Base-by-base conservation (phyloP, 2,329 filamentous ascomycete species). In the Zopfia rhizophila region DNA sequence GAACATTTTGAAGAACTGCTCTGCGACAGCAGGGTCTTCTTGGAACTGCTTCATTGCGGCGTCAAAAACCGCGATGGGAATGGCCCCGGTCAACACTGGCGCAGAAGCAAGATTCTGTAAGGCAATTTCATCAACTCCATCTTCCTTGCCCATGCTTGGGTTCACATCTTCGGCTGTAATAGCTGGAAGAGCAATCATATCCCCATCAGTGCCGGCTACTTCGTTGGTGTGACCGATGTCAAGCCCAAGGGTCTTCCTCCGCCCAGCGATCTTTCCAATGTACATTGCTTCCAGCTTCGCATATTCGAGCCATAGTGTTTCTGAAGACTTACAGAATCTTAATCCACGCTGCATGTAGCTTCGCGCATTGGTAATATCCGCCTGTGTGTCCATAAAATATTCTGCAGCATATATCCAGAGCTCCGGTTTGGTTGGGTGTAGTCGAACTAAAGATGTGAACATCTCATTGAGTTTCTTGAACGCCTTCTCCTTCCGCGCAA, bases 201-300 rank as follows among this genome's bases (percentile, higher is more conserved):
- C 78, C 17, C 73, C 79, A 51, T 82, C 78, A 17, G 70, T 70
- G 7, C 77, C 77, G 16, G 78, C 75, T 37, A 69, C 68, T 32
- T 66, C 73, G 33, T 64, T 65, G 33, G 66, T 74, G 56, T 68
- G 72, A 38, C 68, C 68, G 39, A 70, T 61, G 54, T 87, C 84
- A 45, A 89, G 69, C 3, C 86, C 86, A 45, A 90, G 67, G 42
- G 89, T 83, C 58, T 80, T 81, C 71, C 87, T 85, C 68, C 91
- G 84, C 50, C 84, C 84, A 47, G 89, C 85, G 64, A 97, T 85
- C 74, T 89, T 91, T 38, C 83, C 85, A 44, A 97, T 79, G 79
- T 96, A 97, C 53, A 94, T 87, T 85, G 96, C 91, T 78, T 99
- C 94, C 64, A 93, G 81, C 65, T 89, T 87, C 7, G 89, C 88